phyloP scores from a whole-genome alignment of 495 filamentous ascomycete species.

The Xylaria venustula region DNA sequence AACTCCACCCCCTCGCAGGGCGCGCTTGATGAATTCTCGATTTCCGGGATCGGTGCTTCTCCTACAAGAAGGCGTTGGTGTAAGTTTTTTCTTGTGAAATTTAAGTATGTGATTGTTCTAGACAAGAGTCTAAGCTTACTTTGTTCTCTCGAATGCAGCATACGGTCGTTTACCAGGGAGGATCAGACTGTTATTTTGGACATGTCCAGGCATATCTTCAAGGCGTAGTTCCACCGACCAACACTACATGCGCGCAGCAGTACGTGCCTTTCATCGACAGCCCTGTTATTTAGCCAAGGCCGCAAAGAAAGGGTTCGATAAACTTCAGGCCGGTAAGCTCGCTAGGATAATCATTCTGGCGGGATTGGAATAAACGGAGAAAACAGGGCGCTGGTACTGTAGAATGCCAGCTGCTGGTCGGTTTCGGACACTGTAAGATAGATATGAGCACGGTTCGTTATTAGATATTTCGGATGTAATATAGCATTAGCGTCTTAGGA shows the following conservation, averaged over 20 bases:
- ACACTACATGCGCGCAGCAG: conserved; percentile 19
- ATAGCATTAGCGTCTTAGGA: too few relatives aligned
- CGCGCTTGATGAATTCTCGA: conserved; percentile 11
- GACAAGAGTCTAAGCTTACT: conserved; percentile 16
- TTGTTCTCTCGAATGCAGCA: conserved; percentile 15
- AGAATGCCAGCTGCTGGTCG: too few relatives aligned
- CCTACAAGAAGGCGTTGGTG: conserved; percentile 21
- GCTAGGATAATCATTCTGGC: too few relatives aligned
- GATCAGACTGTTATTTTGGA: conserved; percentile 19
- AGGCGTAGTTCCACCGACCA: conserved; percentile 17
- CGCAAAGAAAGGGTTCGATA: not conserved
- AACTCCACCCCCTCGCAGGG: conserved; percentile 14
- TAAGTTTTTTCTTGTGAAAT: conserved; percentile 14
- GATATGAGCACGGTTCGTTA: too few relatives aligned
- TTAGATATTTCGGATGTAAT: too few relatives aligned
- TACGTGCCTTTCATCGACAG: conserved; percentile 18
- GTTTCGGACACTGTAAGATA: too few relatives aligned
- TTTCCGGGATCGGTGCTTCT: conserved; percentile 19
- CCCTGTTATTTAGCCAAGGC: not conserved
- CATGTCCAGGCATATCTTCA: conserved; percentile 22
- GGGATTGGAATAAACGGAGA: too few relatives aligned
- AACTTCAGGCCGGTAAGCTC: conserved; percentile 1
- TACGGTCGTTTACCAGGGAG: conserved; percentile 17
- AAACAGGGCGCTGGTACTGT: too few relatives aligned
- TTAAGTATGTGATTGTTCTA: not conserved